Evolutionary conservation across 1,284 basidiomycete genomes (phyloP).

Genomic region (Prillingera fragicola): DNA sequence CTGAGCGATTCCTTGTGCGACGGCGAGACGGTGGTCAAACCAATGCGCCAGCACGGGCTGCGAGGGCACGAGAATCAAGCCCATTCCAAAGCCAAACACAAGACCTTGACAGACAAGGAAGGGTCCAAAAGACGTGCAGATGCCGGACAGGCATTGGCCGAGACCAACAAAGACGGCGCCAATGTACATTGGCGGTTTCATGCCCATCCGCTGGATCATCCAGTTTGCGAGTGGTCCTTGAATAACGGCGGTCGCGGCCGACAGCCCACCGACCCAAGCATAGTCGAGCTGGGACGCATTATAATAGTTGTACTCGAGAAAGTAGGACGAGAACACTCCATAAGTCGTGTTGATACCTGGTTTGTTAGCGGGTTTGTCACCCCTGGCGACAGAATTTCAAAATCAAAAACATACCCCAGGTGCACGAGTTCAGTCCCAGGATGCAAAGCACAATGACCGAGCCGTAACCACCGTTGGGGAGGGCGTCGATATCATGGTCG

Average conservation of each 20-base stretch:
- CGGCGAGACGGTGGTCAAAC: slow-evolving; percentile 40
- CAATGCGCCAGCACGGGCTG: slow-evolving; percentile 45
- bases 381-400: not conserved
- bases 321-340: slow-evolving; percentile 49
- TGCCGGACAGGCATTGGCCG: slow-evolving; percentile 34
- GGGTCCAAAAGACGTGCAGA: slow-evolving; percentile 25
- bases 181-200: slow-evolving; percentile 40
- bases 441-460: slow-evolving; percentile 47
- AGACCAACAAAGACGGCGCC: slow-evolving; percentile 28
- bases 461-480: slow-evolving; percentile 43
- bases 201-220: slow-evolving; percentile 34
- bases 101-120: slow-evolving; percentile 39
- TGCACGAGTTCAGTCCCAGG: slow-evolving; percentile 35
- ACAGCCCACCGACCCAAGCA: slow-evolving; percentile 49
- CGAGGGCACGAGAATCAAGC: slow-evolving; percentile 36
- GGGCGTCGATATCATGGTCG: not conserved
- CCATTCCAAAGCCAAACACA: slow-evolving; percentile 36
- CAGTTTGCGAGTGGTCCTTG: slow-evolving; percentile 47
- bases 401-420: slow-evolving; percentile 38
- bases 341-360: slow-evolving; percentile 50
- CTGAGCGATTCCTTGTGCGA: slow-evolving; percentile 39
- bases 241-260: slow-evolving; percentile 39
- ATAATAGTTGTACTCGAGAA: slow-evolving; percentile 47
- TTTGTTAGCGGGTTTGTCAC: not conserved
- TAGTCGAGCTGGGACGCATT: slow-evolving; percentile 45